These are phyloP conservation scores for Thalia dealbata DNA, from an alignment of 176 grass and related monocot genomes.

Conservation along the genomic window DNA sequence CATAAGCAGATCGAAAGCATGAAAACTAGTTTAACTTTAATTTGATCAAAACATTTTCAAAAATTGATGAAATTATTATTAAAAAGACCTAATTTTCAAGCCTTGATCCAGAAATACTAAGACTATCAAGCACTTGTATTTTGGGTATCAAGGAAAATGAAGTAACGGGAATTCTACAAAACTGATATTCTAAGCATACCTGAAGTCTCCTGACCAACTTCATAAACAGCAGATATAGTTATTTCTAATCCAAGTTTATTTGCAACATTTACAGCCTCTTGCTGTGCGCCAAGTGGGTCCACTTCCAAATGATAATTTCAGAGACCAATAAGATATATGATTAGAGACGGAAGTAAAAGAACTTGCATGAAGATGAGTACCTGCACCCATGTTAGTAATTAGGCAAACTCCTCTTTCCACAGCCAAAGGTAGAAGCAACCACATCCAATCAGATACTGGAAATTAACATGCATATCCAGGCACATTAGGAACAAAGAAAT, in stretches of 20 bases:
- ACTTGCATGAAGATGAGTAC: slow-evolving; percentile 31
- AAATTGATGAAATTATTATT: neutral
- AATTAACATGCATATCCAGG: slow-evolving; percentile 16
- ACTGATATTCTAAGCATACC: slow-evolving; percentile 13
- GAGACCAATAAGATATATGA: neutral
- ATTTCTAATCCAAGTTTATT: slow-evolving; percentile 51
- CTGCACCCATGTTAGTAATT: slow-evolving; percentile 92
- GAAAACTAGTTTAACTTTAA: neutral
- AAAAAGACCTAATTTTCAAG: neutral
- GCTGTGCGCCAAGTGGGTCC: slow-evolving; percentile 76
- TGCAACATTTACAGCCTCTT: slow-evolving; percentile 58
- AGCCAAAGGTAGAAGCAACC: slow-evolving; percentile 69
- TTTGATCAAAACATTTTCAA: neutral
- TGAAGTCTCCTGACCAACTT: slow-evolving; percentile 32
- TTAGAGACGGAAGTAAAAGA: neutral
- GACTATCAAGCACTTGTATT: neutral
- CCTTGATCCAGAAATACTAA: too few relatives aligned
- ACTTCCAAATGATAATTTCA: slow-evolving; percentile 33
- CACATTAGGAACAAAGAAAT: slow-evolving; percentile 1
- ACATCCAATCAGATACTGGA: slow-evolving; percentile 85
- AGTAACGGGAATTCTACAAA: neutral
- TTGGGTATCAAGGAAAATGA: neutral
- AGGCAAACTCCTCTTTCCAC: slow-evolving; percentile 64
- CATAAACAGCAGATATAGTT: slow-evolving; percentile 61
- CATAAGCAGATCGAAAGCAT: neutral